phyloP scores from a whole-genome alignment of 148 eudicot species.

The Heliamphora exappendiculata region DNA sequence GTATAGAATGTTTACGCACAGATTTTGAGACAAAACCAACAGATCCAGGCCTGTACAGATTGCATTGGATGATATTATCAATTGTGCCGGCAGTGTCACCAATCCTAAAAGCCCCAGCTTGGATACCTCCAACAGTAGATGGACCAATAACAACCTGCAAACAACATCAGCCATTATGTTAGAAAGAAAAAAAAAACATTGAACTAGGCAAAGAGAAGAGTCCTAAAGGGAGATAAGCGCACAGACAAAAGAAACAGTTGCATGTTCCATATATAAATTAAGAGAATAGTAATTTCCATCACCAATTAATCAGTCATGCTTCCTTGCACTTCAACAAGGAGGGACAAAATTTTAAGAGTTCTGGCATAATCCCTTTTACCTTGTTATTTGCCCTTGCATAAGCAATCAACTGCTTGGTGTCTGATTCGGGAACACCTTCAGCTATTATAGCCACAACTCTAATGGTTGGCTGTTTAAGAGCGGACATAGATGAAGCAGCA shows the following conservation, averaged over 20 bases:
- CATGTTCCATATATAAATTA: neutral
- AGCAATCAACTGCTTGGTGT: constrained; percentile 86
- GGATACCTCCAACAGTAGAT: constrained; percentile 96
- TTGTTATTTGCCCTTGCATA: constrained; percentile 87
- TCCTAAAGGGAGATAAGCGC: neutral
- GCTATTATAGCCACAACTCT: constrained; percentile 92
- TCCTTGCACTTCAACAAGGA: neutral
- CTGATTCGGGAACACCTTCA: constrained; percentile 95
- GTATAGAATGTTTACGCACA: constrained; percentile 35
- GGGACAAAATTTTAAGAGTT: neutral
- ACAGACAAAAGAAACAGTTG: constrained; percentile 1
- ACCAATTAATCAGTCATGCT: neutral
- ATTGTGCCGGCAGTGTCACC: constrained; percentile 98
- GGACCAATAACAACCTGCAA: constrained; percentile 88
- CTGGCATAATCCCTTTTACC: constrained; percentile 31
- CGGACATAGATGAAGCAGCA: constrained; percentile 85
- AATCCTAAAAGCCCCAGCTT: constrained; percentile 98
- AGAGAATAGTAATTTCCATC: constrained; percentile 2
- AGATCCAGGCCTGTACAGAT: constrained; percentile 96
- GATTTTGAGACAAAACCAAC: constrained; percentile 99
- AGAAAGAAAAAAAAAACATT: neutral
- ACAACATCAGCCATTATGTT: neutral
- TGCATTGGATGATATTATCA: constrained; percentile 87
- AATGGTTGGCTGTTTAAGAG: constrained; percentile 90
- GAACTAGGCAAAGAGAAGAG: neutral